A percentile compares a stretch with the other conserved stretches of the same genome.
Conservation (phyloP, 2,329 filamentous ascomycete species). For the Venturia aucupariae region DNA sequence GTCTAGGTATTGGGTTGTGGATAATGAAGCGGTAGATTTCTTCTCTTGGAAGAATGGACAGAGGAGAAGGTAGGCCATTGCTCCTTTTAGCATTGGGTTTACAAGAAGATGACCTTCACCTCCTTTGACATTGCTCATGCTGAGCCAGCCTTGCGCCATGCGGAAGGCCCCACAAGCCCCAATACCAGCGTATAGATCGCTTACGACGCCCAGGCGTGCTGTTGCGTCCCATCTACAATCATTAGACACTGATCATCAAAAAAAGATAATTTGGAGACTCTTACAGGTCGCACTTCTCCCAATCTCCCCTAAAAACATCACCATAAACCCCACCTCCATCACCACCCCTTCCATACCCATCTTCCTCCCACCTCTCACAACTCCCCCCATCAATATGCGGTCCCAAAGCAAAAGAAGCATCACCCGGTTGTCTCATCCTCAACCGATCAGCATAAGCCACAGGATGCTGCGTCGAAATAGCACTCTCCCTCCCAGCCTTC, state of each 20-base stretch:
- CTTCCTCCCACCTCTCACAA: constrained; percentile 44
- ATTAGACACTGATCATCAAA: not conserved
- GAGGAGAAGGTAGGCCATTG: constrained; percentile 72
- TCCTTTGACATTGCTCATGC: constrained; percentile 63
- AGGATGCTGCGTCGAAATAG: constrained; percentile 36
- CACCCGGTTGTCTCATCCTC: constrained; percentile 46
- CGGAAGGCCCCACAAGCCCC: constrained; percentile 79
- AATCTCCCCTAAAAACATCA: constrained; percentile 60
- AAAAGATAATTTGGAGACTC: not conserved
- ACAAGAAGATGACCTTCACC: constrained; percentile 73
- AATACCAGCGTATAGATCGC: constrained; percentile 70
- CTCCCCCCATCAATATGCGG: constrained; percentile 48
- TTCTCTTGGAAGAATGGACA: constrained; percentile 69
- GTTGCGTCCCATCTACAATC: constrained; percentile 56
- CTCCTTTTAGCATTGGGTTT: constrained; percentile 65
- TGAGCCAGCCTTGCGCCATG: constrained; percentile 84
- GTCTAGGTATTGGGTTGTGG: constrained; percentile 36
- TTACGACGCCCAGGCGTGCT: constrained; percentile 56
- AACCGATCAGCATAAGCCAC: constrained; percentile 41
- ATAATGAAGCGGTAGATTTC: constrained; percentile 26
- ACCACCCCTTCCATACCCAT: constrained; percentile 47
- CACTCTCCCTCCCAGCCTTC: constrained; percentile 19
- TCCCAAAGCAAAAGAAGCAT: constrained; percentile 43
- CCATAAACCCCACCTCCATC: constrained; percentile 53
- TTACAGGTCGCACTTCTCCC: constrained; percentile 69